phyloP scores from a whole-genome alignment of 1,139 yeast species.

The Taphrina wiesneri region DNA sequence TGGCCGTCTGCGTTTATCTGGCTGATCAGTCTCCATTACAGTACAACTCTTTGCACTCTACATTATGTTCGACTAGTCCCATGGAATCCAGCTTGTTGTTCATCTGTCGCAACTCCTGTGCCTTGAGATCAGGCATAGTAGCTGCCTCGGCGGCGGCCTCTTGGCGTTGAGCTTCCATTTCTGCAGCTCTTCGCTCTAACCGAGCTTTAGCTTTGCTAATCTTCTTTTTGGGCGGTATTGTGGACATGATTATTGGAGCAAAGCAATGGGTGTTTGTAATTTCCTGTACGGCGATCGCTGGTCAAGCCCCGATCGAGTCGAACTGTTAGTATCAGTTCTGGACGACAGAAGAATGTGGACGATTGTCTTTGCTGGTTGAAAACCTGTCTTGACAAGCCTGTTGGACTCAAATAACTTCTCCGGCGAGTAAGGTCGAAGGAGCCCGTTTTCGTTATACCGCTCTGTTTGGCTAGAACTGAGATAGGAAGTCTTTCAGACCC shows the following conservation, averaged over 20 bases:
- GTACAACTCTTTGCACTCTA: slow-evolving; percentile 20
- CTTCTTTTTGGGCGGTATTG: slow-evolving; percentile 43
- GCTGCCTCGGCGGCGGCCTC: slow-evolving; percentile 75
- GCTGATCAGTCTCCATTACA: slow-evolving; percentile 40
- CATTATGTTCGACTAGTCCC: slow-evolving; percentile 57
- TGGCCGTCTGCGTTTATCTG: slow-evolving; percentile 85
- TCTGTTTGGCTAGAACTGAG: too few species aligned
- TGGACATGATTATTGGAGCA: not conserved
- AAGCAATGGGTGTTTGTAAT: not conserved
- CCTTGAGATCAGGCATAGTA: slow-evolving; percentile 63
- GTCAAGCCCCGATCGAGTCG: too few species aligned
- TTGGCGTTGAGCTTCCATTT: slow-evolving; percentile 59
- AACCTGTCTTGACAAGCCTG: too few species aligned
- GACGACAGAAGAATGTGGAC: too few species aligned
- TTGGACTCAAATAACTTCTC: too few species aligned
- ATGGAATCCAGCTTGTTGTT: slow-evolving; percentile 54
- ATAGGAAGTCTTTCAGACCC: too few species aligned
- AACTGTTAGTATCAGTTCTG: too few species aligned
- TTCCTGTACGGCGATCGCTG: too few species aligned
- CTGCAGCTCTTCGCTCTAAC: slow-evolving; percentile 72
- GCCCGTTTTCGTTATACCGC: too few species aligned
- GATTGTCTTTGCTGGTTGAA: too few species aligned
- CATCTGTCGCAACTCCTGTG: slow-evolving; percentile 69
- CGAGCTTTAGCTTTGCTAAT: slow-evolving; percentile 84
- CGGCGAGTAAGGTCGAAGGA: too few species aligned